Conservation (phyloP, 73 alveolate species). For the Effrenium voratum region DNA sequence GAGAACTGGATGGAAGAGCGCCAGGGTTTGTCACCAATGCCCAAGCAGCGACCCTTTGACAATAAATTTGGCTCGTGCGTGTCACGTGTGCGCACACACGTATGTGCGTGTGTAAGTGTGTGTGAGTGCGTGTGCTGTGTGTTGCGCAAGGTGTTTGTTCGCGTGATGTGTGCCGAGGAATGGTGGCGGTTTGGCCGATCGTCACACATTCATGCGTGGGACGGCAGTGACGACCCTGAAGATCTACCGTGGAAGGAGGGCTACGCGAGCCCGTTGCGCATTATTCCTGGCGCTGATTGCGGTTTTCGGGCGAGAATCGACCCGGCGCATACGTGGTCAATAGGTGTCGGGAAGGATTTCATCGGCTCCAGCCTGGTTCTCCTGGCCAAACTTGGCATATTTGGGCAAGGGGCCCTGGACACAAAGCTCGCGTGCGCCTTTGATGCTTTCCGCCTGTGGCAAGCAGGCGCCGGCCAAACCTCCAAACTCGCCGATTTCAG, state of each 20-base stretch:
- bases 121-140: too few species aligned
- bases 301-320: background rate
- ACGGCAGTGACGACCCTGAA: background rate
- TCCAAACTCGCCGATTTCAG: background rate
- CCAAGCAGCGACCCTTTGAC: background rate
- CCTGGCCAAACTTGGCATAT: background rate
- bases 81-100: too few species aligned
- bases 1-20: background rate
- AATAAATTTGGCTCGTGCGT: too few species aligned
- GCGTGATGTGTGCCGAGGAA: too few species aligned
- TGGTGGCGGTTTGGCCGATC: conserved; percentile 25
- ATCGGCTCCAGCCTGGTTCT: background rate
- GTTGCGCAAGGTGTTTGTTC: too few species aligned
- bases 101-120: too few species aligned
- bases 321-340: conserved; percentile 2
- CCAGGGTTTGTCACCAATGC: background rate
- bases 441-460: background rate
- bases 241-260: background rate
- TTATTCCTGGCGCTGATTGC: background rate
- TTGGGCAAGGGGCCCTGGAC: background rate
- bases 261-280: background rate
- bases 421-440: background rate
- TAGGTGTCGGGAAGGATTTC: conserved; percentile 19
- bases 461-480: background rate
- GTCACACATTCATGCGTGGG: background rate